phyloP scores from a whole-genome alignment of 345 rosid species.

The Citrus australasica region DNA sequence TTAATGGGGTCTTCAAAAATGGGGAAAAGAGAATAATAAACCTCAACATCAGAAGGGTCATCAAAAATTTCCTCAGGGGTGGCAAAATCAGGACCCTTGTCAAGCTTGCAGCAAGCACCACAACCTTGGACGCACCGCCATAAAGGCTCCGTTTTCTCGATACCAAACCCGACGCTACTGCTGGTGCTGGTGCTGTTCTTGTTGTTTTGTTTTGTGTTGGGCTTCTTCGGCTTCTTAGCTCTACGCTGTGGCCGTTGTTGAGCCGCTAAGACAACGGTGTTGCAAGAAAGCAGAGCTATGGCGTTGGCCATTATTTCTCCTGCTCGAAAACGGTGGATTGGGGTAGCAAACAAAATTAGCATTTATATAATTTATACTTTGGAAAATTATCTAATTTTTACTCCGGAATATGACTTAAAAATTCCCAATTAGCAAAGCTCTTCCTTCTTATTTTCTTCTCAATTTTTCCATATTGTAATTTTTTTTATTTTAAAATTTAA shows the following conservation, averaged over 20 bases:
- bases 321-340: neutral
- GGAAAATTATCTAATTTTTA: too few relatives aligned
- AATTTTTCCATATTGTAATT: too few relatives aligned
- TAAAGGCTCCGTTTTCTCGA: conserved; percentile 34
- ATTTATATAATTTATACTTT: too few relatives aligned
- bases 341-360: too few relatives aligned
- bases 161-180: conserved; percentile 36
- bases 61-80: conserved; percentile 80
- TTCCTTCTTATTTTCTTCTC: too few relatives aligned
- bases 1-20: too few relatives aligned
- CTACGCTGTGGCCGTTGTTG: conserved; percentile 20
- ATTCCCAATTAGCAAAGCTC: too few relatives aligned
- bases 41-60: conserved; percentile 59
- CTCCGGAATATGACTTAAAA: too few relatives aligned
- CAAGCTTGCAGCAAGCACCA: conserved; percentile 91
- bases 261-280: conserved; percentile 15
- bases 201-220: conserved; percentile 9
- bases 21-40: neutral
- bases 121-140: conserved; percentile 78
- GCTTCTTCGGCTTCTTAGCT: conserved; percentile 13
- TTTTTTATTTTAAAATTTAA: too few relatives aligned
- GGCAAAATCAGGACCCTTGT: conserved; percentile 66
- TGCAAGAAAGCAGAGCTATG: conserved; percentile 6
- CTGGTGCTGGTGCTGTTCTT: conserved; percentile 5
- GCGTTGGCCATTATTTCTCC: conserved; percentile 8